Evolutionary conservation across 805 yeast genomes (phyloP), one percentile per base, ranked within the genome.

Genomic region (Hanseniaspora pseudoguilliermondii): DNA sequence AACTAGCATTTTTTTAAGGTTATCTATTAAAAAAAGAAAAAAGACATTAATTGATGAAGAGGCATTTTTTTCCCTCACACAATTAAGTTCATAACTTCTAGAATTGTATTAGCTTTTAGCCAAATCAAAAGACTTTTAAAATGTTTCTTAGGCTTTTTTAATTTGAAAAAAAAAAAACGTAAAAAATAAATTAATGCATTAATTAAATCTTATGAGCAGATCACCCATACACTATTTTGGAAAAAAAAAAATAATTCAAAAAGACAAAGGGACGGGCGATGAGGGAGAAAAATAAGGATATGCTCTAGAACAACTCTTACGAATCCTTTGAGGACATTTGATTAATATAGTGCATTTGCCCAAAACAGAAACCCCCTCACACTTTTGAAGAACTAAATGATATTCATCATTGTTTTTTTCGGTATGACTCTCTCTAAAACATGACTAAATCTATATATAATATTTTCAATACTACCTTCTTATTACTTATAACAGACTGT

Each of bases 401-500:
- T 2, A 32, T 11, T 32, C 41, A 38, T 38, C 21, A n/a, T 38
- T 38, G 21, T n/a, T 8, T 16, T 38, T 2, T 6, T 25, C 16
- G 2, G 16, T 21, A 42, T 53, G n/a, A n/a, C n/a, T n/a, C n/a
- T 35, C 38, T 23, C 21, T 25, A 10, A n/a, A 20, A 23, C n/a
- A 25, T 44, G 18, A 23, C 16, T n/a, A 11, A 16, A 15, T 15
- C 18, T 43, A 16, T 43, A 43, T 27, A 43, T 25, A 29, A 4
- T 20, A 11, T 64, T 5, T 32, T 38, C 9, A 7, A 7, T 6
- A 1, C 6, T 27, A 27, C 29, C 9, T 27, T 6, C 35, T 32
- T 32, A 32, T n/a, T 11, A 8, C 20, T 36, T 59, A 71, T 55
- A 73, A 55, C 27, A 68, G 71, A 15, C 71, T 61, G 35, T 80